These are phyloP conservation scores for Zostera marina DNA, from an alignment of 116 monocot genomes.

Conservation along the genomic window DNA sequence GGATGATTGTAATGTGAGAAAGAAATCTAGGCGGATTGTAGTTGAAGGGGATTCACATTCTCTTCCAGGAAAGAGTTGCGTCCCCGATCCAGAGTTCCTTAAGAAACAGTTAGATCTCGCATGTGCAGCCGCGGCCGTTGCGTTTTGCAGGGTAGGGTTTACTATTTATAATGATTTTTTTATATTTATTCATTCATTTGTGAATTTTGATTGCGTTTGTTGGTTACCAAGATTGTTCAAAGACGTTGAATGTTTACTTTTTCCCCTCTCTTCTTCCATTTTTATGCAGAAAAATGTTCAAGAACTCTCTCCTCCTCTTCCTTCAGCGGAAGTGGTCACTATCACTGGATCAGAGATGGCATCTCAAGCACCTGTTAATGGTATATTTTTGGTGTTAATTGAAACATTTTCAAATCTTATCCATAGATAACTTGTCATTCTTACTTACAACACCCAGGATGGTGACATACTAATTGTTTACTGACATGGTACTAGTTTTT, in stretches of 20 bases:
- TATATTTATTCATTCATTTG: not conserved
- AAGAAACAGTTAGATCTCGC: conserved; percentile 64
- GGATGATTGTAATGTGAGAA: not conserved
- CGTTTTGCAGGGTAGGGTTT: conserved; percentile 39
- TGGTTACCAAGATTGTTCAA: not conserved
- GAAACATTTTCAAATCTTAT: not conserved
- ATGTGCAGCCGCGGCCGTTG: conserved; percentile 48
- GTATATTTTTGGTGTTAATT: not conserved
- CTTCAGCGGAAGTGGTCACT: too few species aligned
- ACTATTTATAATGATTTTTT: not conserved
- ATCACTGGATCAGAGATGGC: not conserved
- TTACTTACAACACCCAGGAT: not conserved
- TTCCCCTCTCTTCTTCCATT: not conserved
- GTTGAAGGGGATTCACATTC: too few species aligned
- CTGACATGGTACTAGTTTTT: not conserved
- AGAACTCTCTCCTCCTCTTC: not conserved
- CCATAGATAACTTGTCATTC: not conserved
- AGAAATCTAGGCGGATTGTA: not conserved
- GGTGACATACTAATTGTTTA: too few species aligned
- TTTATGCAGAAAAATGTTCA: not conserved
- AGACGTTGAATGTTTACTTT: not conserved
- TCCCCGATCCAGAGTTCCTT: conserved; percentile 26
- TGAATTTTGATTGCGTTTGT: too few species aligned
- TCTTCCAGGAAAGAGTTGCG: too few species aligned
- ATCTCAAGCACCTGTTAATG: not conserved